Percentiles rank a stretch among this genome's conserved stretches.
These are phyloP conservation scores for Scenedesmus sp. DNA, from an alignment of 163 green algal genomes.

Conservation along the genomic window DNA sequence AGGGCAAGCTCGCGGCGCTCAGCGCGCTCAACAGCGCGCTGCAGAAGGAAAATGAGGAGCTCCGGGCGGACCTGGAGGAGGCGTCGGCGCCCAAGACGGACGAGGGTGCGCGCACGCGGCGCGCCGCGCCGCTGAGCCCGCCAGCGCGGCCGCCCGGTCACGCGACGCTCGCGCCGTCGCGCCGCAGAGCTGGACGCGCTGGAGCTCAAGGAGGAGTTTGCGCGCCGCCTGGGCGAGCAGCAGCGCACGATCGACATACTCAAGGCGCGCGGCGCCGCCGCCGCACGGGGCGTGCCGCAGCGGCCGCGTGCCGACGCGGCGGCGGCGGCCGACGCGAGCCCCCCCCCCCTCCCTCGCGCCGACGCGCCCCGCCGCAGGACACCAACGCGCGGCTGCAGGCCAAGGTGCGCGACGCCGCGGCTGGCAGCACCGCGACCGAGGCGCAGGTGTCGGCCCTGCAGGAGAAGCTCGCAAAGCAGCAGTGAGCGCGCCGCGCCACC, in stretches of 20 bases:
- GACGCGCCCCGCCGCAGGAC: slow-evolving; percentile 54
- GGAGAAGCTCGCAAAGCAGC: slow-evolving; percentile 18
- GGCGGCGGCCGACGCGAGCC: too few species aligned
- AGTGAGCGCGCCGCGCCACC: slow-evolving; percentile 5
- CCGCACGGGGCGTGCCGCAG: too few species aligned
- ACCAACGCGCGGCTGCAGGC: slow-evolving; percentile 58
- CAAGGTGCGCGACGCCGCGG: slow-evolving; percentile 53
- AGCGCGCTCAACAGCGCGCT: slow-evolving; percentile 79
- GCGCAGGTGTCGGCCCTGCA: slow-evolving; percentile 29
- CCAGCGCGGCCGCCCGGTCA: slow-evolving; percentile 2
- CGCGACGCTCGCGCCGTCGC: not conserved
- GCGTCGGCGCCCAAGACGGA: slow-evolving; percentile 42
- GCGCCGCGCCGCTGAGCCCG: too few species aligned
- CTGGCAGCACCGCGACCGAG: slow-evolving; percentile 54
- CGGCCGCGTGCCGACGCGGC: too few species aligned
- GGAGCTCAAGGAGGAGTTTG: slow-evolving; percentile 85
- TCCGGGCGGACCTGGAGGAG: slow-evolving; percentile 61
- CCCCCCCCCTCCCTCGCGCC: too few species aligned
- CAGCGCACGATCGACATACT: slow-evolving; percentile 69
- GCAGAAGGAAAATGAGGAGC: slow-evolving; percentile 78
- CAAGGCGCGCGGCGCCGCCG: slow-evolving; percentile 51
- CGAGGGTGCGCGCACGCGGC: slow-evolving; percentile 22
- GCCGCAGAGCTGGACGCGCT: slow-evolving; percentile 66
- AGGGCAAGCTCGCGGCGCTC: slow-evolving; percentile 82
- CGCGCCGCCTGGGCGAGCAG: slow-evolving; percentile 62